Evolutionary conservation across 73 alveolate genomes (phyloP).

Genomic region (Paramecium biaurelia): DNA sequence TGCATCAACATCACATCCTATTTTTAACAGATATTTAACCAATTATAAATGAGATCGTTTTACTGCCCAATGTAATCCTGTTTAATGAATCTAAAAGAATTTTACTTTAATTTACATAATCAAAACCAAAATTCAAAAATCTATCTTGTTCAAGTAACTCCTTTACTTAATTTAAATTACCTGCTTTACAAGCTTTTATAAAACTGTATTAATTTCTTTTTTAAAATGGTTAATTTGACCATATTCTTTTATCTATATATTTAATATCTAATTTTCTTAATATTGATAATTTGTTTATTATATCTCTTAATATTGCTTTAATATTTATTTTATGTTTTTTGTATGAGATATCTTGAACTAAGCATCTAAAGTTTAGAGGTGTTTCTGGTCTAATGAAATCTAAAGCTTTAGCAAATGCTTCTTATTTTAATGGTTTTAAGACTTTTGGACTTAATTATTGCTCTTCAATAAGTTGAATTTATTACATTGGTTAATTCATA

Average conservation of each 20-base stretch:
- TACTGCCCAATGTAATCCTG: slow-evolving; percentile 33
- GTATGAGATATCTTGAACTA: not conserved
- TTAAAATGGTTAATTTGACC: not conserved
- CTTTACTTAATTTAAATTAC: not conserved
- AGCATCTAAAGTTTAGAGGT: not conserved
- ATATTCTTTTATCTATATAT: not conserved
- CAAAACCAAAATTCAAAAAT: not conserved
- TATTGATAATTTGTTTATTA: not conserved
- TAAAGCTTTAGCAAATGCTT: not conserved
- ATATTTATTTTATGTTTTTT: not conserved
- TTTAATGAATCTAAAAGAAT: not conserved
- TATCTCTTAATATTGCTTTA: not conserved
- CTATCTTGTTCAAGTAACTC: not conserved
- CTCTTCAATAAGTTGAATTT: not conserved
- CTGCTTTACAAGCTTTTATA: not conserved
- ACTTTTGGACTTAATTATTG: not conserved
- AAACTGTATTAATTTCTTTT: not conserved
- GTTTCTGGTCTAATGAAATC: not conserved
- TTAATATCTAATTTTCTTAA: not conserved
- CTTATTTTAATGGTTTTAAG: not conserved
- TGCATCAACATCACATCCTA: slow-evolving; percentile 21
- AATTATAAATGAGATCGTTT: not conserved
- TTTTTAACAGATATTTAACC: not conserved
- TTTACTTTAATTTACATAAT: not conserved
- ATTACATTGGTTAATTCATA: not conserved